These are phyloP conservation scores for Tulasnella sp. DNA, from an alignment of 768 basidiomycete species.

Conservation along the genomic window DNA sequence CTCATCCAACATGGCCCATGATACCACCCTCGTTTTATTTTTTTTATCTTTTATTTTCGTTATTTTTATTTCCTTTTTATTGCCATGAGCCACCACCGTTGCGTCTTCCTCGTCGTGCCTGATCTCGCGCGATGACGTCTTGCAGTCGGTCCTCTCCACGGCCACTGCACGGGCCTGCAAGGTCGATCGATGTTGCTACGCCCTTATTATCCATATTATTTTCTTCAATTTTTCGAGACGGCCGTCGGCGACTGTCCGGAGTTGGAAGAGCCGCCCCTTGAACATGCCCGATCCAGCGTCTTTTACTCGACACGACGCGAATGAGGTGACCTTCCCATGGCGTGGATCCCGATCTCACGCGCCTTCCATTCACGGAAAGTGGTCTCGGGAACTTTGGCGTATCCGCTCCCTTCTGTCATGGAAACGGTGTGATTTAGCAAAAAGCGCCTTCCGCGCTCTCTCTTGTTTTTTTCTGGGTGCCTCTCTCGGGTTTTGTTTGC, in stretches of 20 bases:
- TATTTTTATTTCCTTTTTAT: not conserved
- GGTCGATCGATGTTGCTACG: no score
- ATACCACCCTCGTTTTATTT: constrained; percentile 1
- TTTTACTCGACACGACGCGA: not conserved
- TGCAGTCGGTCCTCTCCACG: not conserved
- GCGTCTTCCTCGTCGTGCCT: not conserved
- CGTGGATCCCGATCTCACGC: constrained; percentile 17
- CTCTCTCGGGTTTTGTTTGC: not conserved
- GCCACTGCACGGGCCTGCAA: no score
- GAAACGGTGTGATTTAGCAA: constrained; percentile 17
- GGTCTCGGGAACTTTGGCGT: not conserved
- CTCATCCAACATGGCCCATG: constrained; percentile 2
- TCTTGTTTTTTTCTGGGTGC: not conserved
- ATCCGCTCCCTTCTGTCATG: not conserved
- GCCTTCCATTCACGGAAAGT: not conserved
- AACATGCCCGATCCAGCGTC: not conserved
- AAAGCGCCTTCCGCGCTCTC: not conserved
- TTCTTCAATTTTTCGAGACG: not conserved
- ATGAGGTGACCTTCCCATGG: not conserved
- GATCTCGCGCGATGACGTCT: not conserved
- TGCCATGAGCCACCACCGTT: no score
- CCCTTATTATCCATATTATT: not conserved
- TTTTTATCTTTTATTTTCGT: not conserved
- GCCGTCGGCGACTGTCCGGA: not conserved
- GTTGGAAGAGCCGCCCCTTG: not conserved